Percentiles rank a stretch among this genome's conserved stretches.
These are phyloP conservation scores for Sporisorium graminicola DNA, from an alignment of 1,284 basidiomycete genomes.

Conservation along the genomic window DNA sequence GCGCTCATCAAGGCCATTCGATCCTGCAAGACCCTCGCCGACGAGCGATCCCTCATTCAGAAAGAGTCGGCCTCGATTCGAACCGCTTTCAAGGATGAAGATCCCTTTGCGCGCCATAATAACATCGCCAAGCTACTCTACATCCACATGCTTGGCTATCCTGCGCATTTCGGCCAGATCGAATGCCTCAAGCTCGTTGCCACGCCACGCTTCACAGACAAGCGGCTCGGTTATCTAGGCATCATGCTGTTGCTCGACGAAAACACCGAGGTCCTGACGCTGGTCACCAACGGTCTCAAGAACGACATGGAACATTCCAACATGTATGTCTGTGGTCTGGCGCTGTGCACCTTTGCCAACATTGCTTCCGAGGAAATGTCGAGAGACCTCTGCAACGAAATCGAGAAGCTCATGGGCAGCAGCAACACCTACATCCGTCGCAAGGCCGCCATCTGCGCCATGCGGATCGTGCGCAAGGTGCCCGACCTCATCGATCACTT, in stretches of 20 bases:
- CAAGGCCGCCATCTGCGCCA: slow-evolving; percentile 98
- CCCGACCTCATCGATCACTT: slow-evolving; percentile 97
- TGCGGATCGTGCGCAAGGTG: slow-evolving; percentile 94
- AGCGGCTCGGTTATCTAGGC: slow-evolving; percentile 94
- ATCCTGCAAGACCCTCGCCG: slow-evolving; percentile 87
- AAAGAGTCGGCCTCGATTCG: slow-evolving; percentile 98
- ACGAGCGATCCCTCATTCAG: slow-evolving; percentile 96
- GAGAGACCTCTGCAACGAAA: slow-evolving; percentile 75
- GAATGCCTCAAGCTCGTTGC: slow-evolving; percentile 99
- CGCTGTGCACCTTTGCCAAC: slow-evolving; percentile 97
- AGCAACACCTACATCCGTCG: slow-evolving; percentile 99
- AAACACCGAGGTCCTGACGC: slow-evolving; percentile 95
- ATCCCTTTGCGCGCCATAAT: slow-evolving; percentile 84
- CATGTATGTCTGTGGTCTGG: slow-evolving; percentile 98
- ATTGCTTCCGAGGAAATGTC: slow-evolving; percentile 85
- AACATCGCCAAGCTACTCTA: slow-evolving; percentile 98
- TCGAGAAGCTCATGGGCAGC: slow-evolving; percentile 95
- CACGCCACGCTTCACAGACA: slow-evolving; percentile 96
- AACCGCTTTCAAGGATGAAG: slow-evolving; percentile 95
- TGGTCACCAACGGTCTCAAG: slow-evolving; percentile 98
- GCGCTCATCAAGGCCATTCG: slow-evolving; percentile 71
- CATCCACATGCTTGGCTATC: slow-evolving; percentile 99
- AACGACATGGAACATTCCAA: slow-evolving; percentile 99
- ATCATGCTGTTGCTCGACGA: slow-evolving; percentile 98
- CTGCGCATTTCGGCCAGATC: slow-evolving; percentile 99